Evolutionary conservation across 1,139 yeast genomes (phyloP), one percentile per base, ranked within the genome.

Genomic region (Hyphopichia buzzinii): DNA sequence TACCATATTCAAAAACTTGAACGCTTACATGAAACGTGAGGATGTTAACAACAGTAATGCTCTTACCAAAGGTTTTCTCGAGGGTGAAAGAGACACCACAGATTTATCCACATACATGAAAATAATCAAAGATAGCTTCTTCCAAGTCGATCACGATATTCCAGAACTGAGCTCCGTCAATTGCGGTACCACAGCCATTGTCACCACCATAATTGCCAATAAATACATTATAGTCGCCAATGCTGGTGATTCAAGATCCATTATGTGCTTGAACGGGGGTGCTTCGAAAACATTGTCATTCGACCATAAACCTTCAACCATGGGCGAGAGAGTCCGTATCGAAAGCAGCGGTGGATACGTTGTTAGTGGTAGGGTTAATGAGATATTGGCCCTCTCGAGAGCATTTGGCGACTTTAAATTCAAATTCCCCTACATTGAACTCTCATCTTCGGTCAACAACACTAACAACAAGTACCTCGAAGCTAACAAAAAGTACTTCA

Each of bases 321-420:
- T 82, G 63, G 88, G 89, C n/a, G 94, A 84, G 48, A 54, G 85
- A 35, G 76, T 84, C 36, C 57, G 94, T 44, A 81, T 84, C 26
- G 86, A 81, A 44, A 84, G 80, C 47, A 78, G 82, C 41, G 87
- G 87, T 11, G 92, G 90, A 1, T 79, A 79, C 43, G 87, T 84
- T 2, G 64, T 78, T 7, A 72, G 77, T 43, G 81, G 81, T 34
- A 64, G 94, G 45, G 86, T 84, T 11, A 84, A 84, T 48, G 89
- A 87, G 33, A 75, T 84, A 1, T 58, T 84, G 39, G 90, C 90
- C 5, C 62, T 84, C 35, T 78, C 86, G 30, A 65, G 92, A 49
- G 90, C 92, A 12, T 81, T 84, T 60, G 89, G 92, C 4, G 92
- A 84, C 55, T 82, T 80, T 52, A 74, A 74, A 45, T 84, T 84